These are phyloP conservation scores for Zopfochytrium polystomum DNA, from an alignment of 371 early-diverging fungal species.

Conservation along the genomic window DNA sequence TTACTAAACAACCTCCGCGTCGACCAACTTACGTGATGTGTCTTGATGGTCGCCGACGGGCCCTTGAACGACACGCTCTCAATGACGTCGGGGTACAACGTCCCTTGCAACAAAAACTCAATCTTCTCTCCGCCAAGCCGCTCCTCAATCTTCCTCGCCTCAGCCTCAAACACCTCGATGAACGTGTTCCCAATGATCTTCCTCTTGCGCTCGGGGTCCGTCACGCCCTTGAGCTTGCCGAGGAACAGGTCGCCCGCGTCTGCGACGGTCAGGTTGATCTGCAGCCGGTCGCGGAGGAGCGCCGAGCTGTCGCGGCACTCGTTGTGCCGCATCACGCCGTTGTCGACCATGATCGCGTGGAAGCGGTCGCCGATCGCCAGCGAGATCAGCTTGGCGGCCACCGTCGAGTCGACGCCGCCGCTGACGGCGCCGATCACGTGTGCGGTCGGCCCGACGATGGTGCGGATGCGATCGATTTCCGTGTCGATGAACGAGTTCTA, in stretches of 20 bases:
- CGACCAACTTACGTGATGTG: slow-evolving; percentile 74
- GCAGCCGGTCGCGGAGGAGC: slow-evolving; percentile 80
- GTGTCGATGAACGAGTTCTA: slow-evolving; percentile 83
- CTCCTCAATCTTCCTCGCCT: slow-evolving; percentile 88
- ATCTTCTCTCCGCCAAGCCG: too few relatives aligned
- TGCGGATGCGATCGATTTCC: slow-evolving; percentile 90
- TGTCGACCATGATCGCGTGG: slow-evolving; percentile 96
- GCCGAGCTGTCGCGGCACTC: slow-evolving; percentile 83
- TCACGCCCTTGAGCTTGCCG: slow-evolving; percentile 74
- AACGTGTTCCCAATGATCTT: slow-evolving; percentile 98
- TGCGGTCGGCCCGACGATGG: slow-evolving; percentile 85
- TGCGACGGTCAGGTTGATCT: slow-evolving; percentile 91
- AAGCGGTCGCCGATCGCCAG: slow-evolving; percentile 96
- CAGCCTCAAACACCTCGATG: slow-evolving; percentile 93
- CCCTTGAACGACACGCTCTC: slow-evolving; percentile 98
- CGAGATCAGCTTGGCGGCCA: slow-evolving; percentile 94
- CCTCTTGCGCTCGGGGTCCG: slow-evolving; percentile 94
- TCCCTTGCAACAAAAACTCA: slow-evolving; percentile 94
- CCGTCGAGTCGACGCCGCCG: slow-evolving; percentile 96
- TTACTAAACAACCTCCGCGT: not conserved
- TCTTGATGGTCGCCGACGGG: slow-evolving; percentile 96
- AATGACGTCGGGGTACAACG: slow-evolving; percentile 97
- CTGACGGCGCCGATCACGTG: slow-evolving; percentile 95
- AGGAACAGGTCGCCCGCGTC: slow-evolving; percentile 89
- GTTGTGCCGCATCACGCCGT: slow-evolving; percentile 96